A percentile compares a stretch with the other conserved stretches of the same genome.
Conservation (phyloP, 2,329 filamentous ascomycete genomes). For the Fusarium caatingaense region DNA sequence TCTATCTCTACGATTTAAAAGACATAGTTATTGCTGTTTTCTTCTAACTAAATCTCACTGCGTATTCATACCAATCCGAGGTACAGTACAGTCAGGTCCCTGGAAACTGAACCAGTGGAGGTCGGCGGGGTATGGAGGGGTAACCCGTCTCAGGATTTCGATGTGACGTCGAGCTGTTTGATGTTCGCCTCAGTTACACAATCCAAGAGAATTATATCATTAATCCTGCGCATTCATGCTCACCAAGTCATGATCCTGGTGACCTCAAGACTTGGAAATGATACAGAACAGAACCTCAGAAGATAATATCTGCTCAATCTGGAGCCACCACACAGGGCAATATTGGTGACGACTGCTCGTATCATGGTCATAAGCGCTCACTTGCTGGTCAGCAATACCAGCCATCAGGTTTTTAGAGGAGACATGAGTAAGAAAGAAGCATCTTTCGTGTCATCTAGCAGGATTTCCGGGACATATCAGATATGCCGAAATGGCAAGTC, state of each 20-base stretch:
- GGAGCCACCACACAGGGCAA: neutral
- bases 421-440: neutral
- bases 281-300: too few species aligned
- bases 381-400: neutral
- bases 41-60: neutral
- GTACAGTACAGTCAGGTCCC: neutral
- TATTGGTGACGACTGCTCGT: neutral
- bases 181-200: conserved; percentile 19
- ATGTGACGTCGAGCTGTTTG: conserved; percentile 28
- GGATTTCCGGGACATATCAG: neutral
- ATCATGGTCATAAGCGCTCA: neutral
- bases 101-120: conserved; percentile 1
- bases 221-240: conserved; percentile 41
- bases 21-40: neutral
- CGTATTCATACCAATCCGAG: neutral
- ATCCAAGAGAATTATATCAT: conserved; percentile 15
- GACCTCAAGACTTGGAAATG: neutral
- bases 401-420: neutral
- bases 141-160: conserved; percentile 19
- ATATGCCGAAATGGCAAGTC: neutral
- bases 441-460: neutral
- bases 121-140: conserved; percentile 35
- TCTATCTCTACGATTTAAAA: neutral
- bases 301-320: neutral
- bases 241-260: conserved; percentile 15